A percentile compares a stretch with the other conserved stretches of the same genome.
These are phyloP conservation scores for Fusarium camptoceras DNA, from an alignment of 2,329 filamentous ascomycete species.

Conservation along the genomic window DNA sequence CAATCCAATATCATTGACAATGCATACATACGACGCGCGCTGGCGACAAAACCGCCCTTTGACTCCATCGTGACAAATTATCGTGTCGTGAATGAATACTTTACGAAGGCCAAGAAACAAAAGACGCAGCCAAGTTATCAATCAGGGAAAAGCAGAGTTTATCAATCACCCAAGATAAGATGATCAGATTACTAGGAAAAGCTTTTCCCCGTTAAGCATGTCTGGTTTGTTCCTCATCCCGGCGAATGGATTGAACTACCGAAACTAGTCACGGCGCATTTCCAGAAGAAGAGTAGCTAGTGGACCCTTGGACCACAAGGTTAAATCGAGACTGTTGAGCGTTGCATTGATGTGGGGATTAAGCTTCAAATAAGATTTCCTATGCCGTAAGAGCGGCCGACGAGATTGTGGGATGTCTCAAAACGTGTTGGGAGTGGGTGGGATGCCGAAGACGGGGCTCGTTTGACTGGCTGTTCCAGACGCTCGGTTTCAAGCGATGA, in stretches of 20 bases:
- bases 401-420: background rate
- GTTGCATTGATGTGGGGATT: background rate
- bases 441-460: too few relatives aligned
- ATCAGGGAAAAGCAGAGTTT: background rate
- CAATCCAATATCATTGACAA: accelerated
- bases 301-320: background rate
- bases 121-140: background rate
- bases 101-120: background rate
- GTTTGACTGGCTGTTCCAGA: too few relatives aligned
- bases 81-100: background rate
- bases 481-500: background rate
- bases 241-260: background rate
- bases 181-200: conserved; percentile 27
- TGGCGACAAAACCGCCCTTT: background rate
- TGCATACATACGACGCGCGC: background rate
- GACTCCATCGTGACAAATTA: background rate
- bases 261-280: conserved; percentile 1
- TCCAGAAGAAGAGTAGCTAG: background rate
- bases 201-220: background rate
- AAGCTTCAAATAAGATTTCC: background rate
- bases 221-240: background rate
- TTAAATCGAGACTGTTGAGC: background rate
- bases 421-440: background rate
- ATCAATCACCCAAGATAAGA: conserved; percentile 8
- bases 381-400: background rate